These are phyloP conservation scores for Sclerotinia minor DNA, from an alignment of 2,329 filamentous ascomycete species.

Conservation along the genomic window DNA sequence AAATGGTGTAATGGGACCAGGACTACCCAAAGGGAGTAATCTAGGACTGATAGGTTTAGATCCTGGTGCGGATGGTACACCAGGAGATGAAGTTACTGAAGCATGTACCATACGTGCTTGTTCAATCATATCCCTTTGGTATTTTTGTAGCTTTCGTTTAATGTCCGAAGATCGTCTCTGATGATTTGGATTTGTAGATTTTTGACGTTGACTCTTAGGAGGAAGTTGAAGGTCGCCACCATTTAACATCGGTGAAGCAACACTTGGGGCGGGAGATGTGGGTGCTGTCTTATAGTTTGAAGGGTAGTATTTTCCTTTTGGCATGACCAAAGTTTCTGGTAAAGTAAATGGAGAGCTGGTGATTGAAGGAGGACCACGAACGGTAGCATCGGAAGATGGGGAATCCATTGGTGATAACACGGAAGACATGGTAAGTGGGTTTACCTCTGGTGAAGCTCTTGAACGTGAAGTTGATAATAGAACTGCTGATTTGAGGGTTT, in stretches of 20 bases:
- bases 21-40: constrained; percentile 56
- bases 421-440: constrained; percentile 27
- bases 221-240: constrained; percentile 36
- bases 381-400: constrained; percentile 23
- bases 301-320: constrained; percentile 64
- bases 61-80: constrained; percentile 30
- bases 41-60: constrained; percentile 52
- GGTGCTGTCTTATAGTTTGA: constrained; percentile 54
- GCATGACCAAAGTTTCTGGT: constrained; percentile 42
- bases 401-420: constrained; percentile 32
- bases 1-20: constrained; percentile 63
- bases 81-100: constrained; percentile 36
- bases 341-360: constrained; percentile 25
- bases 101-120: constrained; percentile 52
- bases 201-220: constrained; percentile 36
- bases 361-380: constrained; percentile 22
- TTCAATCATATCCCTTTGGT: constrained; percentile 61
- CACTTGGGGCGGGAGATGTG: constrained; percentile 28
- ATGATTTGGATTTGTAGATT: constrained; percentile 42
- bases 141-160: constrained; percentile 55
- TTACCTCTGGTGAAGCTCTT: constrained; percentile 42
- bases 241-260: constrained; percentile 31
- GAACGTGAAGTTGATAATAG: constrained; percentile 24
- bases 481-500: constrained; percentile 41
- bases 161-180: constrained; percentile 50